Percentiles rank a stretch among this genome's conserved stretches.
phyloP scores from a whole-genome alignment of 2,329 filamentous ascomycete species.

The Dactylella cylindrospora region DNA sequence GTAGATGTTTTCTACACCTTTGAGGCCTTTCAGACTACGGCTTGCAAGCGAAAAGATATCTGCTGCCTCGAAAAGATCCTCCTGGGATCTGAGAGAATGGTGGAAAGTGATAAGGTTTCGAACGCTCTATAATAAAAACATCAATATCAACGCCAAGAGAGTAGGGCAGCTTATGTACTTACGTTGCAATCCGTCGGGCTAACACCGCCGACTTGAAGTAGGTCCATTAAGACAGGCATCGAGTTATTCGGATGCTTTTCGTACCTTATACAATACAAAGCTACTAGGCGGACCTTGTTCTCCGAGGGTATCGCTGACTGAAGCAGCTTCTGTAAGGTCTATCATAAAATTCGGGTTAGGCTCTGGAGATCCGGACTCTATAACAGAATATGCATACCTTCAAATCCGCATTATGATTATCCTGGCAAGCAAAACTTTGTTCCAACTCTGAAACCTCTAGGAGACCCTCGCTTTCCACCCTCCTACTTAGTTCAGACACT shows the following conservation, averaged over 20 bases:
- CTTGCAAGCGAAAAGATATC: conserved; percentile 89
- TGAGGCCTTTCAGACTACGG: conserved; percentile 87
- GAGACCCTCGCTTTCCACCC: conserved; percentile 79
- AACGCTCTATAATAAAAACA: conserved; percentile 55
- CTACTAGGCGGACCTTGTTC: conserved; percentile 85
- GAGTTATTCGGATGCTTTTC: conserved; percentile 81
- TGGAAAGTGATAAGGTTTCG: conserved; percentile 82
- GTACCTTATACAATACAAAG: conserved; percentile 92
- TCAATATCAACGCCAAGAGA: background rate
- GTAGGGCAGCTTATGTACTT: background rate
- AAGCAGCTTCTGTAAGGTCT: conserved; percentile 84
- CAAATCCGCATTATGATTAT: conserved; percentile 88
- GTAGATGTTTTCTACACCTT: conserved; percentile 98
- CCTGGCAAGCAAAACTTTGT: conserved; percentile 94
- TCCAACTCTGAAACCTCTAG: conserved; percentile 97
- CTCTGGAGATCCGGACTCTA: background rate
- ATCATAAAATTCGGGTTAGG: conserved; percentile 15
- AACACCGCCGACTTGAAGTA: conserved; percentile 83
- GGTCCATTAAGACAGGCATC: conserved; percentile 79
- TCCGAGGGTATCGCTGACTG: conserved; percentile 75
- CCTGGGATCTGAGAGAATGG: conserved; percentile 70
- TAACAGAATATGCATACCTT: conserved; percentile 61
- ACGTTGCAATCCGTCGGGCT: conserved; percentile 68
- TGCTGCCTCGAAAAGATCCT: conserved; percentile 85
- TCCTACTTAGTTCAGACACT: conserved; percentile 86